These are phyloP conservation scores for Ottelia alismoides DNA, from an alignment of 106 monocot species.

Conservation along the genomic window DNA sequence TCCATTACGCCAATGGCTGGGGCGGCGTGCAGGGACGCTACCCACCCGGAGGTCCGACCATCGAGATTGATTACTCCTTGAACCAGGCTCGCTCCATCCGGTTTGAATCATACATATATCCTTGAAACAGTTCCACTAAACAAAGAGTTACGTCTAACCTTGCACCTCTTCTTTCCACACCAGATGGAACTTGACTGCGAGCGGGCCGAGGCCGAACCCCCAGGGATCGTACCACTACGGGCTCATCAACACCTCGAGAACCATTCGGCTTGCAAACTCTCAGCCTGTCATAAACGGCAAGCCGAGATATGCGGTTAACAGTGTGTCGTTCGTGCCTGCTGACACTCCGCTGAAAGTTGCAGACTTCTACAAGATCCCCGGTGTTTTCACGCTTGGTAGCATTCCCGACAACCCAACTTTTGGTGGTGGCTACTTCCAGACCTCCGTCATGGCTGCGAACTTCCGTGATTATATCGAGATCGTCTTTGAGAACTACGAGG, in stretches of 20 bases:
- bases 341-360: slow-evolving; percentile 11
- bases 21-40: neutral
- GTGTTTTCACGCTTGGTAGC: slow-evolving; percentile 5
- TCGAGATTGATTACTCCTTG: slow-evolving; percentile 13
- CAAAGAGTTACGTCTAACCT: too few species aligned
- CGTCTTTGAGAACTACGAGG: slow-evolving; percentile 14
- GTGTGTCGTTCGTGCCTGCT: slow-evolving; percentile 6
- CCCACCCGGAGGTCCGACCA: slow-evolving; percentile 3
- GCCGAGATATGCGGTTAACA: slow-evolving; percentile 13
- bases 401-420: slow-evolving; percentile 8
- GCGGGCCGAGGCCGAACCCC: slow-evolving; percentile 12
- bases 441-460: slow-evolving; percentile 12
- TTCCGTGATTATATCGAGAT: slow-evolving; percentile 11
- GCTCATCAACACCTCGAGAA: slow-evolving; percentile 1
- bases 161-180: too few species aligned
- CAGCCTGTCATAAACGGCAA: slow-evolving; percentile 9
- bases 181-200: slow-evolving; percentile 14
- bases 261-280: slow-evolving; percentile 12
- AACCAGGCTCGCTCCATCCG: slow-evolving; percentile 20
- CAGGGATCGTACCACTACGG: slow-evolving; percentile 16
- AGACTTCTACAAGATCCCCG: slow-evolving; percentile 7
- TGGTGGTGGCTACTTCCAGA: slow-evolving; percentile 4
- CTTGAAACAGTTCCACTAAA: too few species aligned
- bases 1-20: slow-evolving; percentile 9
- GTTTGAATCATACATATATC: slow-evolving; percentile 1